A percentile compares a stretch with the other conserved stretches of the same genome.
phyloP scores from a whole-genome alignment of 2,329 filamentous ascomycete genomes.

The Sordariomycetes sp. region DNA sequence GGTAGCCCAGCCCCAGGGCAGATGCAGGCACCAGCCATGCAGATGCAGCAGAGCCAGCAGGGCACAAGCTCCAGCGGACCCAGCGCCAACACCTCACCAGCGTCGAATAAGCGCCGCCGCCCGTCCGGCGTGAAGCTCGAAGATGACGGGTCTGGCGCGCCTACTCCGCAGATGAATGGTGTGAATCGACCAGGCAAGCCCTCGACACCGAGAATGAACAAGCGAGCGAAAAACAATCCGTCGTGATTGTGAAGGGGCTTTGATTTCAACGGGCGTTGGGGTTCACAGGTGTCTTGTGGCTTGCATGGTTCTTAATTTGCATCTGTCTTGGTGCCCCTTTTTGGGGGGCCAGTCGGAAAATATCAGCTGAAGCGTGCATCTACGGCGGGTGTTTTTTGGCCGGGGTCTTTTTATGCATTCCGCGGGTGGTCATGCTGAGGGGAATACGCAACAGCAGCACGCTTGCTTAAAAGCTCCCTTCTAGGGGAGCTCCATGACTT shows the following conservation, averaged over 20 bases:
- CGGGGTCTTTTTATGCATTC: too few relatives aligned
- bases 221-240: conserved; percentile 41
- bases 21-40: conserved; percentile 58
- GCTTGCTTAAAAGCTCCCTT: too few relatives aligned
- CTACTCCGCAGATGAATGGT: conserved; percentile 47
- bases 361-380: too few relatives aligned
- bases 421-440: too few relatives aligned
- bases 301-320: too few relatives aligned
- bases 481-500: too few relatives aligned
- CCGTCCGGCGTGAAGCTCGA: conserved; percentile 49
- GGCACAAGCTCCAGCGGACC: conserved; percentile 57
- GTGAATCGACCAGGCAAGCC: conserved; percentile 43
- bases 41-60: conserved; percentile 59
- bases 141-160: conserved; percentile 40
- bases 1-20: conserved; percentile 53
- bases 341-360: too few relatives aligned
- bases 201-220: conserved; percentile 46
- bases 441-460: too few relatives aligned
- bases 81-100: conserved; percentile 58
- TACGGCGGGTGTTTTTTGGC: too few relatives aligned
- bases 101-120: conserved; percentile 49
- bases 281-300: conserved; percentile 26
- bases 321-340: too few relatives aligned
- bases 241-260: conserved; percentile 16
- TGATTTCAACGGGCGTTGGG: conserved; percentile 11